Conservation (phyloP, 768 basidiomycete species). For the Pleurotus platypus region DNA sequence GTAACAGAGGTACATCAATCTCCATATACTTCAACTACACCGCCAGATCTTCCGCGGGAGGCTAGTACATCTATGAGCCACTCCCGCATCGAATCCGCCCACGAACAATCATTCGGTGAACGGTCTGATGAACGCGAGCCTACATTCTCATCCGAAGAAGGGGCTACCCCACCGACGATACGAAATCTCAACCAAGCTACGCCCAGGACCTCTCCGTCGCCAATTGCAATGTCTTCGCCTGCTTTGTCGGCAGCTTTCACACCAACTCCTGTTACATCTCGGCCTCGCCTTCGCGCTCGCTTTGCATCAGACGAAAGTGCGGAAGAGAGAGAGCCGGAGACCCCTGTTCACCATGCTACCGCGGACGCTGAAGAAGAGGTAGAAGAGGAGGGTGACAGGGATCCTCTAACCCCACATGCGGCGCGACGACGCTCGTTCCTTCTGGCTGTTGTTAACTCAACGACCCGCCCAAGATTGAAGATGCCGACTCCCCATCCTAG, state of each 20-base stretch:
- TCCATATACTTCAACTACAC: slow-evolving; percentile 16
- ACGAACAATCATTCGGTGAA: slow-evolving; percentile 10
- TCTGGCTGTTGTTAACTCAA: slow-evolving; percentile 80
- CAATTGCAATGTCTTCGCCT: slow-evolving; percentile 51
- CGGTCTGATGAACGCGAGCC: slow-evolving; percentile 38
- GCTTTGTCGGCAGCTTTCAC: slow-evolving; percentile 56
- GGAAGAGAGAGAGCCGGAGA: slow-evolving; percentile 13
- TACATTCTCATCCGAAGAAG: slow-evolving; percentile 66
- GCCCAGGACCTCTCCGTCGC: slow-evolving; percentile 27
- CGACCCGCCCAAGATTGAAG: slow-evolving; percentile 68
- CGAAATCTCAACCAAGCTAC: slow-evolving; percentile 21
- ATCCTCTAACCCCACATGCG: slow-evolving; percentile 61
- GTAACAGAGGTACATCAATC: slow-evolving; percentile 51
- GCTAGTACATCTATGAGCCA: neutral
- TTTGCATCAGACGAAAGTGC: slow-evolving; percentile 42
- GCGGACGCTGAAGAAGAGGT: slow-evolving; percentile 20
- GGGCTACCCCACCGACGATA: slow-evolving; percentile 30
- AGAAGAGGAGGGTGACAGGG: no score
- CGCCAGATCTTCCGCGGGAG: slow-evolving; percentile 10
- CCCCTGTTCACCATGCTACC: slow-evolving; percentile 15
- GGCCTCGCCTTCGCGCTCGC: slow-evolving; percentile 45
- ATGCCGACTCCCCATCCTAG: slow-evolving; percentile 62
- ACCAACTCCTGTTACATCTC: slow-evolving; percentile 65
- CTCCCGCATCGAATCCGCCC: slow-evolving; percentile 11
- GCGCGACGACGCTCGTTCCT: slow-evolving; percentile 74